Evolutionary conservation across 331 rosid genomes (phyloP).

Genomic region (Prunus yedoensis): DNA sequence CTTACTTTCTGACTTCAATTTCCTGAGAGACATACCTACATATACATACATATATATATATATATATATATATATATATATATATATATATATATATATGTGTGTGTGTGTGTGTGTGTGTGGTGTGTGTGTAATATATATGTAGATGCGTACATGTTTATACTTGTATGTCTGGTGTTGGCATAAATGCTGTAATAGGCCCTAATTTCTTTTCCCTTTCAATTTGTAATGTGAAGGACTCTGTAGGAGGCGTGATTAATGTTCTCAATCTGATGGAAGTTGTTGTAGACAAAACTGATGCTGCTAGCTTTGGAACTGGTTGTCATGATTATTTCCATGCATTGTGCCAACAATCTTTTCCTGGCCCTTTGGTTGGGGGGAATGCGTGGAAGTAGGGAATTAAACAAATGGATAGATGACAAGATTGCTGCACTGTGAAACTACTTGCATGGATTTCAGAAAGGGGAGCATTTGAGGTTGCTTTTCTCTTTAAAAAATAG

Average conservation of each 20-base stretch:
- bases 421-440: constrained; percentile 23
- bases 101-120: no score
- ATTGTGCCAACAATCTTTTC: constrained; percentile 30
- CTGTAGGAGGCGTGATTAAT: constrained; percentile 26
- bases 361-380: constrained; percentile 37
- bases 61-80: no score
- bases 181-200: neutral
- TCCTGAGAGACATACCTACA: neutral
- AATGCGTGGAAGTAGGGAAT: constrained; percentile 27
- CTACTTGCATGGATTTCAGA: constrained; percentile 7
- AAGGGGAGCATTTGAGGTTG: constrained; percentile 20
- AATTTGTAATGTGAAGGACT: constrained; percentile 23
- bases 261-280: constrained; percentile 34
- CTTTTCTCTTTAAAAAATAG: constrained; percentile 32
- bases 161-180: neutral
- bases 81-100: no score
- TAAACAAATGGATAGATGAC: constrained; percentile 34
- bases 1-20: constrained; percentile 11
- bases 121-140: neutral
- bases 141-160: neutral
- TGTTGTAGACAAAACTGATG: constrained; percentile 19
- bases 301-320: constrained; percentile 22
- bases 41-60: no score
- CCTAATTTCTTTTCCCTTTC: neutral
- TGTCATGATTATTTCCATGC: constrained; percentile 25